Percentiles rank a stretch among this genome's conserved stretches.
These are phyloP conservation scores for Lachnellula occidentalis DNA, from an alignment of 2,329 filamentous ascomycete genomes.

Conservation along the genomic window DNA sequence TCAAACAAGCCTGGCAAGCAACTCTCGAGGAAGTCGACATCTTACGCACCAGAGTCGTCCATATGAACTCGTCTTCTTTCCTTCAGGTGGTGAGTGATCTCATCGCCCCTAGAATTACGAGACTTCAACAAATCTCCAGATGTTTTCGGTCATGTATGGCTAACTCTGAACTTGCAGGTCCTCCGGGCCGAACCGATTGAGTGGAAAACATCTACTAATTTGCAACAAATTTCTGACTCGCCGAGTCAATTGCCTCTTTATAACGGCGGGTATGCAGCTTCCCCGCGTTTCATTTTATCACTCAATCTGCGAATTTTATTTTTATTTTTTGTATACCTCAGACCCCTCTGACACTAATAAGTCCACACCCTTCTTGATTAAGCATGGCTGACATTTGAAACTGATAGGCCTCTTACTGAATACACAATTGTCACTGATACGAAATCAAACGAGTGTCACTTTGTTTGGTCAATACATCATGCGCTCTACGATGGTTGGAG, in stretches of 20 bases:
- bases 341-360: too few relatives aligned
- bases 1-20: slow-evolving; percentile 14
- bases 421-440: slow-evolving; percentile 11
- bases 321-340: too few relatives aligned
- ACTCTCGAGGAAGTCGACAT: slow-evolving; percentile 24
- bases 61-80: slow-evolving; percentile 1
- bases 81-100: slow-evolving; percentile 6
- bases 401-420: slow-evolving; percentile 5
- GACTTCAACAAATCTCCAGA: too few relatives aligned
- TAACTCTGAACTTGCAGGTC: background rate
- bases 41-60: slow-evolving; percentile 31
- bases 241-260: background rate
- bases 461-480: slow-evolving; percentile 50
- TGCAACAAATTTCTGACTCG: background rate
- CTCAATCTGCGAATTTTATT: too few relatives aligned
- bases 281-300: too few relatives aligned
- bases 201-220: slow-evolving; percentile 3
- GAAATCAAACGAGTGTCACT: slow-evolving; percentile 29
- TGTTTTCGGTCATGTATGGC: too few relatives aligned
- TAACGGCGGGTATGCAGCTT: background rate
- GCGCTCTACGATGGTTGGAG: slow-evolving; percentile 52
- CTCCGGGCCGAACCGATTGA: slow-evolving; percentile 1
- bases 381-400: too few relatives aligned
- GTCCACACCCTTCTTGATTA: too few relatives aligned
- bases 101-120: too few relatives aligned